Evolutionary conservation across 2,329 filamentous ascomycete genomes (phyloP), one percentile per base, ranked within the genome.

Genomic region (Fusarium sp.): DNA sequence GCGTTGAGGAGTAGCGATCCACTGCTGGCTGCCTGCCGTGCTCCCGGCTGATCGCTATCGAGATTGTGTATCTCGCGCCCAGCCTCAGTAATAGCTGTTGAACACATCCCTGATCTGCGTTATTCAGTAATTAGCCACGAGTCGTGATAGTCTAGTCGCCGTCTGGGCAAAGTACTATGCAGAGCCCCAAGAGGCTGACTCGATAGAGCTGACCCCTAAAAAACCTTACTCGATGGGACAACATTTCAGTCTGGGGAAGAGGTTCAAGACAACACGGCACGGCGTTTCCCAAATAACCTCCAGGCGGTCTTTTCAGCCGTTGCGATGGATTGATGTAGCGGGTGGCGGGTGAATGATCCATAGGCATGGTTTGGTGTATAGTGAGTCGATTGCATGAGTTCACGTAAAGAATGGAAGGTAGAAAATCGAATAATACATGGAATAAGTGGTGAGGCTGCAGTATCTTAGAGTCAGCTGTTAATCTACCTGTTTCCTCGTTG

Each of bases 181-280:
- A 45, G 56, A 69, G 61, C 59, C 63, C 66, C 48, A 50, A 25
- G 50, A 56, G 50, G 20, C 61, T 71, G 47, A 55, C 62, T 65
- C 63, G 42, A 45, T 48, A 46, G 58, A 47, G 14, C 54, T 47
- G 50, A 48, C 55, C 59, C 47, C 59, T 68, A 30, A 54, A 43
- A 43, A 53, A 28, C 34, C 23, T 28, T 53, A 50, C 51, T 46
- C 42, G 37, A 58, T 60, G 50, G 48, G 42, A 50, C 34, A 56
- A 66, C 55, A 54, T 62, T 23, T 32, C 63, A 66, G 63, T 68
- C 73, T 40, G 68, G 70, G 68, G 72, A 74, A 71, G 59, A n/a
- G 49, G 10, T 45, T 55, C 66, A 59, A 53, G 66, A 67, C 34
- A 57, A 5, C 41, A 62, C 66, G 58, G 59, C 68, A 68, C 57